These are phyloP conservation scores for Torulaspora maleeae DNA, from an alignment of 805 yeast species.

Conservation along the genomic window DNA sequence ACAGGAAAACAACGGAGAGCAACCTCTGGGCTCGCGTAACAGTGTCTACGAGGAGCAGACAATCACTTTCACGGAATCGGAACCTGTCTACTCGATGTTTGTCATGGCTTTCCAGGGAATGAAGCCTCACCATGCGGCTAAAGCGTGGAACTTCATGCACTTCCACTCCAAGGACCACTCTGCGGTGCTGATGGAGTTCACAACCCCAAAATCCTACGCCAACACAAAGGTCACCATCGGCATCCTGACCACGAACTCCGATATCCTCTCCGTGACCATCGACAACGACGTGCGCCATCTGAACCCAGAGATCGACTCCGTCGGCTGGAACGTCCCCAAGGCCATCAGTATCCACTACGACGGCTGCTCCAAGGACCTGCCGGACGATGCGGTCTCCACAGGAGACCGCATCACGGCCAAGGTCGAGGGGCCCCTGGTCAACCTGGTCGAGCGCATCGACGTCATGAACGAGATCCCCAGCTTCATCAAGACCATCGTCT, in stretches of 20 bases:
- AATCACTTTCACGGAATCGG: slow-evolving; percentile 24
- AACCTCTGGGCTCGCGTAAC: slow-evolving; percentile 4
- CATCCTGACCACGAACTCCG: slow-evolving; percentile 59
- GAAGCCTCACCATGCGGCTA: slow-evolving; percentile 99
- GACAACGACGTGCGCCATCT: slow-evolving; percentile 61
- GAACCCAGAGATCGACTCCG: slow-evolving; percentile 57
- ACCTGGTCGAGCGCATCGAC: slow-evolving; percentile 83
- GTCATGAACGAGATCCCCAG: slow-evolving; percentile 96
- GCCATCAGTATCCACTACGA: slow-evolving; percentile 54
- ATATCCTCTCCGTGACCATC: slow-evolving; percentile 60
- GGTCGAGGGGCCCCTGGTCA: slow-evolving; percentile 56
- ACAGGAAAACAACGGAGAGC: slow-evolving; percentile 7
- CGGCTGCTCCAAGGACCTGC: slow-evolving; percentile 45
- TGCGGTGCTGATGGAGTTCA: slow-evolving; percentile 89
- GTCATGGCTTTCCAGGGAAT: slow-evolving; percentile 97
- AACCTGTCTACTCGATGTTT: slow-evolving; percentile 57
- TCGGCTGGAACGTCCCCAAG: slow-evolving; percentile 89
- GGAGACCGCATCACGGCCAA: slow-evolving; percentile 41
- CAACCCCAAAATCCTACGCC: slow-evolving; percentile 88
- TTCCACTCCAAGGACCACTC: slow-evolving; percentile 73
- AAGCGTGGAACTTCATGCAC: slow-evolving; percentile 89
- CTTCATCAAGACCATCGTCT: slow-evolving; percentile 86
- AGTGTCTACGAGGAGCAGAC: slow-evolving; percentile 20
- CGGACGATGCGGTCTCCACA: slow-evolving; percentile 41
- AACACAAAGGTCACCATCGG: slow-evolving; percentile 76